Conservation (phyloP, 495 filamentous ascomycete genomes). For the Entonaema liquescens region DNA sequence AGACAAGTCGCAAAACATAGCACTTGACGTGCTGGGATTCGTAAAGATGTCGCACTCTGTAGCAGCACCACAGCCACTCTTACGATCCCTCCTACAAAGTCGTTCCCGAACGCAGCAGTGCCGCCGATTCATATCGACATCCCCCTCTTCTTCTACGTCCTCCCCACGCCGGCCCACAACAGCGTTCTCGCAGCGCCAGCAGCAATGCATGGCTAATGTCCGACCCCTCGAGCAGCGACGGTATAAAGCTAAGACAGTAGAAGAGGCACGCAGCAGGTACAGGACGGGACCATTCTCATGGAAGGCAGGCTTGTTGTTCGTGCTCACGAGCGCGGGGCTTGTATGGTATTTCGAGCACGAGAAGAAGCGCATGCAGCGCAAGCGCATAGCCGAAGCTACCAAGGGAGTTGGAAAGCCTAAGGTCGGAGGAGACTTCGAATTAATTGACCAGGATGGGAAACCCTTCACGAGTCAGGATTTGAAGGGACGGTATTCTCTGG, state of each 20-base stretch:
- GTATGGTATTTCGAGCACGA: constrained; percentile 90
- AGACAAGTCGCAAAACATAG: not conserved
- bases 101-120: constrained; percentile 30
- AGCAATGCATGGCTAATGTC: not conserved
- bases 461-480: constrained; percentile 78
- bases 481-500: constrained; percentile 84
- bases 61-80: constrained; percentile 24
- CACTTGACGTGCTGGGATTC: not conserved
- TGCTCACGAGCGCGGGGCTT: constrained; percentile 77
- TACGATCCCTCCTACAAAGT: constrained; percentile 31
- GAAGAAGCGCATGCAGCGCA: constrained; percentile 86
- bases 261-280: constrained; percentile 63
- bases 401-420: constrained; percentile 94
- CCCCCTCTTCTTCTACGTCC: constrained; percentile 11
- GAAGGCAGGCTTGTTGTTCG: constrained; percentile 87
- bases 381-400: constrained; percentile 84
- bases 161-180: constrained; percentile 23
- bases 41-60: constrained; percentile 42
- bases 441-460: constrained; percentile 83
- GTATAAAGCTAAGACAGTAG: constrained; percentile 61
- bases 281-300: constrained; percentile 81
- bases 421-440: constrained; percentile 85
- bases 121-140: constrained; percentile 40
- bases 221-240: constrained; percentile 33
- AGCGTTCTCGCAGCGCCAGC: constrained; percentile 2